A percentile compares a stretch with the other conserved stretches of the same genome.
phyloP scores from a whole-genome alignment of 1,139 yeast species.

The Geotrichum bryndzae region DNA sequence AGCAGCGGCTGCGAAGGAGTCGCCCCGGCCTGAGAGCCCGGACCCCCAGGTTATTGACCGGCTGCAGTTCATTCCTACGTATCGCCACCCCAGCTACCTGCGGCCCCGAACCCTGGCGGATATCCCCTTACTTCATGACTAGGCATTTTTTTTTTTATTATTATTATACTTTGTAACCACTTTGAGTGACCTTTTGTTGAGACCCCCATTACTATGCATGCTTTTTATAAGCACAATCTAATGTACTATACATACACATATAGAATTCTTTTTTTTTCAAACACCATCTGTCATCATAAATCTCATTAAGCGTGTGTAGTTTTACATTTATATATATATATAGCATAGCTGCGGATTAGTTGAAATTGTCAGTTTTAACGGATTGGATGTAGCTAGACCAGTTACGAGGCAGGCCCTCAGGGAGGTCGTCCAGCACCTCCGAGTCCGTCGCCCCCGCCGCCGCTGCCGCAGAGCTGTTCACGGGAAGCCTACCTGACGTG shows the following conservation, averaged over 20 bases:
- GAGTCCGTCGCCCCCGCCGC: neutral
- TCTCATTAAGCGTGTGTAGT: neutral
- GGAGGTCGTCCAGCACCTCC: neutral
- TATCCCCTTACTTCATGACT: neutral
- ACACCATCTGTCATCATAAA: neutral
- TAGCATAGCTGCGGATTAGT: neutral
- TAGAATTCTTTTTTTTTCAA: too few relatives aligned
- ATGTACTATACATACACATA: too few relatives aligned
- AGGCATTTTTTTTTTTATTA: neutral
- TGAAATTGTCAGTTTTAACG: neutral
- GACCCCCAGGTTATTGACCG: neutral
- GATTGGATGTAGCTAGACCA: conserved; percentile 3
- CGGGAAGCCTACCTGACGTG: neutral
- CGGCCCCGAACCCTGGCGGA: neutral
- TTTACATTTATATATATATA: neutral
- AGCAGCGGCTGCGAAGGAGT: neutral
- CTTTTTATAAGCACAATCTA: too few relatives aligned
- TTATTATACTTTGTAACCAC: too few relatives aligned
- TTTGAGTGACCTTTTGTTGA: too few relatives aligned
- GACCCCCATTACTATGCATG: too few relatives aligned
- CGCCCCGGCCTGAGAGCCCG: too few relatives aligned
- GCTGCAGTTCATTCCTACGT: neutral
- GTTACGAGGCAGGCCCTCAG: neutral
- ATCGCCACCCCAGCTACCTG: neutral
- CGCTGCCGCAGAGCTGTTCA: neutral